A percentile compares a stretch with the other conserved stretches of the same genome.
These are phyloP conservation scores for Lipomyces oligophaga DNA, from an alignment of 805 yeast genomes.

Conservation along the genomic window DNA sequence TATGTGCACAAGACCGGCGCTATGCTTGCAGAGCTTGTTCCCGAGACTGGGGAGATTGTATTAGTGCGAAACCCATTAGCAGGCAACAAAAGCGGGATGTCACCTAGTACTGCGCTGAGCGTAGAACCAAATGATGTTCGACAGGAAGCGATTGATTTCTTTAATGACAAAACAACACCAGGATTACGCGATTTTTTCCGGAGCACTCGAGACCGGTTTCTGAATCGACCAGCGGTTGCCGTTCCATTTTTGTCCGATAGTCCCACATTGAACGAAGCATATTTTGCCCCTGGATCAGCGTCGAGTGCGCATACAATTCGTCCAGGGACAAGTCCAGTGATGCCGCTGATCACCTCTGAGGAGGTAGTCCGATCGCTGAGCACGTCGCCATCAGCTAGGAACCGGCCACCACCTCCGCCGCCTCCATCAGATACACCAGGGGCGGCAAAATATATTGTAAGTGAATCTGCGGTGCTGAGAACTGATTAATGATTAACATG, in stretches of 20 bases:
- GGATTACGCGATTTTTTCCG: conserved; percentile 18
- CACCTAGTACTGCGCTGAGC: neutral
- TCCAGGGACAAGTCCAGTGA: conserved; percentile 8
- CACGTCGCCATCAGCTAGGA: conserved; percentile 13
- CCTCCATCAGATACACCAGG: conserved; percentile 28
- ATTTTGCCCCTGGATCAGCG: conserved; percentile 5
- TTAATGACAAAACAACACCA: conserved; percentile 12
- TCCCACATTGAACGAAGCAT: conserved; percentile 13
- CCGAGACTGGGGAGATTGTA: conserved; percentile 26
- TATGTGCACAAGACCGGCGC: conserved; percentile 87
- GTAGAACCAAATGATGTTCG: conserved; percentile 22
- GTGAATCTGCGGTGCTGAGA: neutral
- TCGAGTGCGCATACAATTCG: conserved; percentile 6
- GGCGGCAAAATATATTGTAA: conserved; percentile 21
- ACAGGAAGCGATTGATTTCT: conserved; percentile 23
- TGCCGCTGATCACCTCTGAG: neutral
- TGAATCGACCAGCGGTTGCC: conserved; percentile 26
- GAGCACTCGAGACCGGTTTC: conserved; percentile 12
- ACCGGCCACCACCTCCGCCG: conserved; percentile 24
- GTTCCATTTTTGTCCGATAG: conserved; percentile 25
- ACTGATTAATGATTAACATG: neutral
- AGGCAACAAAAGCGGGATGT: conserved; percentile 6
- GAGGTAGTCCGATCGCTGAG: conserved; percentile 13
- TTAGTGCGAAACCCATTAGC: conserved; percentile 25
- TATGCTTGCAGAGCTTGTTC: conserved; percentile 54